A percentile compares a stretch with the other conserved stretches of the same genome.
Evolutionary conservation across 805 yeast genomes (phyloP).

Genomic region (Lipomyces japonicus): DNA sequence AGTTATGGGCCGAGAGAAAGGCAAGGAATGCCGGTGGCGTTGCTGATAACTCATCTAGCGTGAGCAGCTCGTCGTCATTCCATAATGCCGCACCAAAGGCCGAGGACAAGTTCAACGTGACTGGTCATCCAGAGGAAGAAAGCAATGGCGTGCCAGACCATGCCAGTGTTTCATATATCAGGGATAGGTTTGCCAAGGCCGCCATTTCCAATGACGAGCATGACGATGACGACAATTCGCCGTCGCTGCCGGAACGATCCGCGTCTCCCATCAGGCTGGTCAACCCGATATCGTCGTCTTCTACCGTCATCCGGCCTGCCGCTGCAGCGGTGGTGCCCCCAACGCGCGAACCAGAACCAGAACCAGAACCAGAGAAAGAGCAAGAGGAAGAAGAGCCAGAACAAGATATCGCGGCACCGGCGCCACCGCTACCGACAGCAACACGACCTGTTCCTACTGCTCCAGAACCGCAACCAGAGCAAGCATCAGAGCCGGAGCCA

Average conservation of each 20-base stretch:
- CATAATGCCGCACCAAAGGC: slow-evolving; percentile 35
- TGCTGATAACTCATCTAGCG: slow-evolving; percentile 11
- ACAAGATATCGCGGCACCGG: slow-evolving; percentile 1
- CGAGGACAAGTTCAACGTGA: slow-evolving; percentile 34
- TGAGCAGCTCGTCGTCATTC: slow-evolving; percentile 9
- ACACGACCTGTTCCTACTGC: slow-evolving; percentile 8
- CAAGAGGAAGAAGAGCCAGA: neutral
- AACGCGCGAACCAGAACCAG: slow-evolving; percentile 8
- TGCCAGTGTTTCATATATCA: slow-evolving; percentile 16
- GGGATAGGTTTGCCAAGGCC: slow-evolving; percentile 28
- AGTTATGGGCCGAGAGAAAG: slow-evolving; percentile 88
- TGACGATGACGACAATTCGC: slow-evolving; percentile 34
- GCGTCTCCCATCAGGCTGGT: slow-evolving; percentile 36
- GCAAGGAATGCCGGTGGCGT: slow-evolving; percentile 42
- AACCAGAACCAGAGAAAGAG: slow-evolving; percentile 11
- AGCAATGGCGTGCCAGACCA: slow-evolving; percentile 23
- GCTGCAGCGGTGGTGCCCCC: slow-evolving; percentile 16
- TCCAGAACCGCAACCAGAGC: slow-evolving; percentile 3
- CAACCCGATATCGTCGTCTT: slow-evolving; percentile 26
- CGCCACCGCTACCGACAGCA: neutral
- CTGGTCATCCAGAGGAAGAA: neutral
- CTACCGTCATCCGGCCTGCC: slow-evolving; percentile 15
- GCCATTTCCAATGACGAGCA: slow-evolving; percentile 26
- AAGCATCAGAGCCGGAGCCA: slow-evolving; percentile 18
- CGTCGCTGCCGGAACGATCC: slow-evolving; percentile 24